These are phyloP conservation scores for Scleromitrula shiraiana DNA, from an alignment of 2,329 filamentous ascomycete species.

Conservation along the genomic window DNA sequence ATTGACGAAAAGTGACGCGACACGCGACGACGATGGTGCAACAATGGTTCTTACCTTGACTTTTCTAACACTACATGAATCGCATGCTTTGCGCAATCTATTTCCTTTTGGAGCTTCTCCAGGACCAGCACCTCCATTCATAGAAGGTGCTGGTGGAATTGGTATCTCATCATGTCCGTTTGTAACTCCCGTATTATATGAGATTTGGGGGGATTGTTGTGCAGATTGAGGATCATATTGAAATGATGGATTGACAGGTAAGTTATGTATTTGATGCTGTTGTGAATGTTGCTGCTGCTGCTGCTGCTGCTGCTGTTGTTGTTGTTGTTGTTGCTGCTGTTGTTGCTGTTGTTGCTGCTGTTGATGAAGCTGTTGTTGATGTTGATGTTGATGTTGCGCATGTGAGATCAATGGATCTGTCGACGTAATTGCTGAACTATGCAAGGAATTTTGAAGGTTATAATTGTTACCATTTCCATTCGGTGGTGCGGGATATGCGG, in stretches of 20 bases:
- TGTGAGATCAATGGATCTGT: conserved; percentile 7
- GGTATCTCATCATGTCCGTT: conserved; percentile 15
- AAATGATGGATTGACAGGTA: conserved; percentile 4
- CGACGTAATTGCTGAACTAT: conserved; percentile 7
- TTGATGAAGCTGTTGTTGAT: conserved; percentile 5
- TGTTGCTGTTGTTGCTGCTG: conserved; percentile 12
- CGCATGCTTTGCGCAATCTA: conserved; percentile 42
- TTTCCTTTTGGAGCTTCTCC: conserved; percentile 25
- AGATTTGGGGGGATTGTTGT: conserved; percentile 13
- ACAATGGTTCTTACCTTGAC: conserved; percentile 42
- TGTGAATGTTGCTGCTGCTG: conserved; percentile 11
- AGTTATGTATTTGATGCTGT: conserved; percentile 5
- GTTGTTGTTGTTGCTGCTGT: conserved; percentile 5
- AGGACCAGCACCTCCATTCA: conserved; percentile 9
- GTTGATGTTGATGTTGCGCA: conserved; percentile 5
- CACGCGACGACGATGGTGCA: neutral
- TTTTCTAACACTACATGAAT: conserved; percentile 44
- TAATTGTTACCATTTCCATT: conserved; percentile 7
- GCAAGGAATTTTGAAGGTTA: conserved; percentile 6
- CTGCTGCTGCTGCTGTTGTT: conserved; percentile 4
- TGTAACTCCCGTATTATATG: conserved; percentile 14
- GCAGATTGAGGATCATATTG: conserved; percentile 11
- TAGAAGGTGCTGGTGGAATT: conserved; percentile 11
- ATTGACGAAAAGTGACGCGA: neutral
- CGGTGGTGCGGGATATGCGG: conserved; percentile 2